Base-by-base conservation (phyloP, 2,329 filamentous ascomycete genomes). In the Arthrobotrys sinensis region DNA sequence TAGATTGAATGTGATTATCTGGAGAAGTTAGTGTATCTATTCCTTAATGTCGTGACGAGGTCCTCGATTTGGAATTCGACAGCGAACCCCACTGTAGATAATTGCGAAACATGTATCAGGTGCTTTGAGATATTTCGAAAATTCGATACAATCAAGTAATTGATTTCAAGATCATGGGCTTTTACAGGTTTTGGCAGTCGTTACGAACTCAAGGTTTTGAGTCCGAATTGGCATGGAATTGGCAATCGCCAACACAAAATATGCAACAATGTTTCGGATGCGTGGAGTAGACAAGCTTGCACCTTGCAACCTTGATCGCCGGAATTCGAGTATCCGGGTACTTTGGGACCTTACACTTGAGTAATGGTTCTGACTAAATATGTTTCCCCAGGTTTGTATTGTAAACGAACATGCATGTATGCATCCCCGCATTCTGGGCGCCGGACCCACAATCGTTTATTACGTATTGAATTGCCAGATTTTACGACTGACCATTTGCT, bases 21-120 rank as follows among this genome's bases (percentile, higher is more conserved):
- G 55, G 55, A 34, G 24, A 36, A 28, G 55, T 19, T 24, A 60
- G 36, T 6, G 36, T n/a, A 16, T 11, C 1, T 10, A 24, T 36
- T 60, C 28, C 45, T 48, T 24, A 14, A 48, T n/a, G 45, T 60
- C 55, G 55, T 34, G 36, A 60, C 55, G 55, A 60, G 55, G 34
- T 28, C 36, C 36, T 43, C 7, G 40, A 40, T 43, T 40, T 1
- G 55, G 36, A 34, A 14, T 43, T 16, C 11, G 16, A 57, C 32
- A 12, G 8, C 34, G 28, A 36, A 21, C 11, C 24, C 4, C 8
- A 1, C 12, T 43, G 4, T 38, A 10, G 14, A 60, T 40, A 14
- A 43, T 24, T 60, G 4, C 19, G 55, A 60, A 40, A 24, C 19
- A 28, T 40, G 4, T 28, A 43, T 43, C n/a, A 28, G 19, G 21